Percentiles rank a stretch among this genome's conserved stretches.
phyloP scores from a whole-genome alignment of 805 yeast species.

The Saccharomyces kudriavzevii region DNA sequence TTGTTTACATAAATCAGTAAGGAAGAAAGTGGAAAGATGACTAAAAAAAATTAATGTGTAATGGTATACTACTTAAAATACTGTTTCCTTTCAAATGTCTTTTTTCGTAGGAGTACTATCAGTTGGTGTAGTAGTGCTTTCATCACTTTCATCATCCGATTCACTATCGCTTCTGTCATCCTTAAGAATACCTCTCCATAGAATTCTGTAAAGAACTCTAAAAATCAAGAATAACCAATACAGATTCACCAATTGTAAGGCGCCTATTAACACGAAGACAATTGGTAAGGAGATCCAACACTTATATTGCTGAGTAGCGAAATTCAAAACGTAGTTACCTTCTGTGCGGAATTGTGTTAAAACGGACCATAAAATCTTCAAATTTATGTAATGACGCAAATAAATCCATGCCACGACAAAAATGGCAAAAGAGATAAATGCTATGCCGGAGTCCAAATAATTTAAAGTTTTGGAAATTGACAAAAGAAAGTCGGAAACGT shows the following conservation, averaged over 20 bases:
- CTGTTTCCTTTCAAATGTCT: not conserved
- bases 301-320: conserved; percentile 81
- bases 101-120: not conserved
- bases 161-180: conserved; percentile 73
- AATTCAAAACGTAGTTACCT: conserved; percentile 69
- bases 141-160: conserved; percentile 50
- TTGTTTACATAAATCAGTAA: not conserved
- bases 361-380: conserved; percentile 68
- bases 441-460: conserved; percentile 52
- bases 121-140: conserved; percentile 1
- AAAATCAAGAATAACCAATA: conserved; percentile 79
- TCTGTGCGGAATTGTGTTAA: conserved; percentile 73
- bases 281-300: conserved; percentile 88
- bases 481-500: conserved; percentile 76
- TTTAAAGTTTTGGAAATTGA: conserved; percentile 71
- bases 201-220: conserved; percentile 58
- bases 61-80: not conserved
- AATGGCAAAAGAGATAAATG: conserved; percentile 26
- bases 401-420: conserved; percentile 72
- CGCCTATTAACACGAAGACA: conserved; percentile 63
- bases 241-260: conserved; percentile 69
- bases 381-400: conserved; percentile 71
- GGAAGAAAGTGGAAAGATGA: not conserved
- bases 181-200: conserved; percentile 44
- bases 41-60: not conserved